phyloP scores from a whole-genome alignment of 805 yeast genomes.

The Yarrowia osloensis region DNA sequence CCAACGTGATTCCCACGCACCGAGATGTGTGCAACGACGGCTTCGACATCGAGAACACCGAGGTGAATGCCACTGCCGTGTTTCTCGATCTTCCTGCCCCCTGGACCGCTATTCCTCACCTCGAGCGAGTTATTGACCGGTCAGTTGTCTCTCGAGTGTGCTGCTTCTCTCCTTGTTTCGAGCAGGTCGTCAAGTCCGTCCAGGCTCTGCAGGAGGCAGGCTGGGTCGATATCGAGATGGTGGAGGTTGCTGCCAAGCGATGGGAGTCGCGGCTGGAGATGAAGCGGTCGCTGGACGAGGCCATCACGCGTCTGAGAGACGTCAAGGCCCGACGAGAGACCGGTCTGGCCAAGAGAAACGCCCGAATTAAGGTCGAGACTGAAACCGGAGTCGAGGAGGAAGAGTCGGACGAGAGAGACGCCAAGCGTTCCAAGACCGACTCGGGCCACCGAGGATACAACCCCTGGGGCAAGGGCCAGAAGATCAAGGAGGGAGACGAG shows the following conservation, averaged over 20 bases:
- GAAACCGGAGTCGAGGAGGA: conserved; percentile 30
- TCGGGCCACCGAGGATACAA: conserved; percentile 55
- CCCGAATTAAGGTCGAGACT: conserved; percentile 34
- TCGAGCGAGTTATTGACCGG: conserved; percentile 58
- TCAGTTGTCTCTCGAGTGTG: conserved; percentile 68
- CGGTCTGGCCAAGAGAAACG: conserved; percentile 41
- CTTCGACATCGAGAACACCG: conserved; percentile 51
- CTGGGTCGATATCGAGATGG: conserved; percentile 88
- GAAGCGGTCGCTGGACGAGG: conserved; percentile 80
- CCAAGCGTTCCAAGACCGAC: conserved; percentile 32
- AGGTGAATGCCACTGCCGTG: conserved; percentile 66
- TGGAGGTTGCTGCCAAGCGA: conserved; percentile 78
- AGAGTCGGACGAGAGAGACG: neutral
- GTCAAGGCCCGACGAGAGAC: conserved; percentile 71
- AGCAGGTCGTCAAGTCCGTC: conserved; percentile 89
- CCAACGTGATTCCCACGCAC: conserved; percentile 68
- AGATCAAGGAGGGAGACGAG: conserved; percentile 85
- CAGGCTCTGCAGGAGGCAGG: conserved; percentile 71
- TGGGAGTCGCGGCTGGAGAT: conserved; percentile 91
- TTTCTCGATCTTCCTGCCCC: conserved; percentile 96
- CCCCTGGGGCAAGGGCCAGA: conserved; percentile 89
- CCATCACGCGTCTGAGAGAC: conserved; percentile 74
- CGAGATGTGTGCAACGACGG: conserved; percentile 92
- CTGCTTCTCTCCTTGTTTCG: conserved; percentile 97
- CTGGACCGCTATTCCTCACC: conserved; percentile 88